Evolutionary conservation across 2,329 filamentous ascomycete genomes (phyloP).

Genomic region (Orbilia quercus): DNA sequence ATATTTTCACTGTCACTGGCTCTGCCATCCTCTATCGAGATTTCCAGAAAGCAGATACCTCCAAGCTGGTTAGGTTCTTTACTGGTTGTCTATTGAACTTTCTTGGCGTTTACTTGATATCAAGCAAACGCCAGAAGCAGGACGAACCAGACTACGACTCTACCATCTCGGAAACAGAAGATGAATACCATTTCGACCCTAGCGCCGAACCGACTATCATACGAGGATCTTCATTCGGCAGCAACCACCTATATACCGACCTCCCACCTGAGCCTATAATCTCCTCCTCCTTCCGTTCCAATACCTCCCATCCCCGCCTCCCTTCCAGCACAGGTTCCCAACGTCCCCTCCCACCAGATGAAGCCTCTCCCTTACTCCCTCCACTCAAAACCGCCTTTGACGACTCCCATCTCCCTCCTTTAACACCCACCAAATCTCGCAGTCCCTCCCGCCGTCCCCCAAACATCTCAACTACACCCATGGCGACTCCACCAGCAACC

Average conservation of each 20-base stretch:
- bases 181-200: constrained; percentile 37
- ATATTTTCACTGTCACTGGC: constrained; percentile 91
- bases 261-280: constrained; percentile 11
- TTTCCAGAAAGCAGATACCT: constrained; percentile 82
- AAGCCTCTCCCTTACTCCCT: constrained; percentile 47
- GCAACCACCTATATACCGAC: constrained; percentile 34
- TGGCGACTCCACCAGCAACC: constrained; percentile 35
- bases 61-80: constrained; percentile 83
- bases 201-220: constrained; percentile 32
- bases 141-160: constrained; percentile 71
- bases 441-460: constrained; percentile 42
- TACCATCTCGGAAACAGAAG: constrained; percentile 48
- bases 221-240: constrained; percentile 27
- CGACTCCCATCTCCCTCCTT: constrained; percentile 21
- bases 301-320: constrained; percentile 20
- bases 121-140: constrained; percentile 76
- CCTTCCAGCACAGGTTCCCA: constrained; percentile 21
- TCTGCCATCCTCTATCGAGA: constrained; percentile 94
- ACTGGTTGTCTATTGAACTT: constrained; percentile 93
- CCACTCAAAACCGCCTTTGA: constrained; percentile 45
- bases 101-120: constrained; percentile 96
- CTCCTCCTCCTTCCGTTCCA: constrained; percentile 25
- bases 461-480: constrained; percentile 29
- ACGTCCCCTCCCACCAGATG: constrained; percentile 21
- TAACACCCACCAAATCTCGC: constrained; percentile 39